phyloP scores from a whole-genome alignment of 768 basidiomycete species.

The Strobilomyces confusus region DNA sequence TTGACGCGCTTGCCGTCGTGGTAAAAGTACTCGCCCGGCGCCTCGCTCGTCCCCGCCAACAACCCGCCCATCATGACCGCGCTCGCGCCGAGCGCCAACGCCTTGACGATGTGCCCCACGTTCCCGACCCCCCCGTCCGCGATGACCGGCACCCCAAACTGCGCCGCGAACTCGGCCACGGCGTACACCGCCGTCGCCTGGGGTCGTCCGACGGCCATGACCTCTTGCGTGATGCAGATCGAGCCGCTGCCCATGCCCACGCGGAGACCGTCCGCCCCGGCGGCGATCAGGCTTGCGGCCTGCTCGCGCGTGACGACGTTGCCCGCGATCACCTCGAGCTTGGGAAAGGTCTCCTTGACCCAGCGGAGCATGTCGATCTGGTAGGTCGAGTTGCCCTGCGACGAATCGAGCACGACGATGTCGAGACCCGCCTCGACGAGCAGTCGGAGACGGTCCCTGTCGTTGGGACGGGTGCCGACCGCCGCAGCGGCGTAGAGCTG shows the following conservation, averaged over 20 bases:
- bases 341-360: conserved; percentile 84
- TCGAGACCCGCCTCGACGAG: conserved; percentile 95
- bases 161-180: conserved; percentile 87
- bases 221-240: conserved; percentile 99
- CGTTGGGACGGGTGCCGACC: conserved; percentile 86
- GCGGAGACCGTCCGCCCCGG: conserved; percentile 93
- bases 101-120: conserved; percentile 97
- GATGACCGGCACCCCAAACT: conserved; percentile 94
- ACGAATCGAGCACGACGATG: conserved; percentile 92
- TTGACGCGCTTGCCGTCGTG: conserved; percentile 99
- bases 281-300: conserved; percentile 88
- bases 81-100: conserved; percentile 86
- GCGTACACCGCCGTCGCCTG: conserved; percentile 98
- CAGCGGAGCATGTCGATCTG: conserved; percentile 93
- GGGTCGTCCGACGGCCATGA: conserved; percentile 98
- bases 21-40: conserved; percentile 98
- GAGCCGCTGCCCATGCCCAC: conserved; percentile 98
- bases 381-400: conserved; percentile 92
- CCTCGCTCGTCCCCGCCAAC: conserved; percentile 93
- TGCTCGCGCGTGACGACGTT: conserved; percentile 99
- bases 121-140: conserved; percentile 96
- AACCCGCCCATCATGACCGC: conserved; percentile 99
- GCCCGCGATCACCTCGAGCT: conserved; percentile 91
- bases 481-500: conserved; percentile 97
- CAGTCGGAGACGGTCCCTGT: conserved; percentile 77